phyloP scores from a whole-genome alignment of 2,329 filamentous ascomycete genomes.

The Aspergillus brasiliensis region DNA sequence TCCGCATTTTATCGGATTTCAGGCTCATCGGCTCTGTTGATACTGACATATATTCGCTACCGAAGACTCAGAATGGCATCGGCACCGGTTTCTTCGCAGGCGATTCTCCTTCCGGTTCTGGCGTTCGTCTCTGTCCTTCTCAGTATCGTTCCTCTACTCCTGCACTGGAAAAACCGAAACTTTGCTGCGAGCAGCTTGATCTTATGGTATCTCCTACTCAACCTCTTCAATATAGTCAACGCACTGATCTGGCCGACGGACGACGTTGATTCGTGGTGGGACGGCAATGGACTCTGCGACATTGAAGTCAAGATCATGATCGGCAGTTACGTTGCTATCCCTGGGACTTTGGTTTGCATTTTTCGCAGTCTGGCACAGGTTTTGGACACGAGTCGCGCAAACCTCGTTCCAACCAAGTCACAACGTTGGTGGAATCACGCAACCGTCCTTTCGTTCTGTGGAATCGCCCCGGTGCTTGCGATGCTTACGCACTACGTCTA shows the following conservation, averaged over 20 bases:
- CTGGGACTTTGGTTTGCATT: conserved; percentile 59
- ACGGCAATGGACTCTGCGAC: conserved; percentile 65
- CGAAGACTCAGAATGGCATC: conserved; percentile 6
- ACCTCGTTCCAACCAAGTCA: conserved; percentile 52
- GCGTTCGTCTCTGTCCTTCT: conserved; percentile 55
- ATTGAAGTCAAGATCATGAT: conserved; percentile 62
- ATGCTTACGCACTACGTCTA: conserved; percentile 62
- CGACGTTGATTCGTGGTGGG: conserved; percentile 57
- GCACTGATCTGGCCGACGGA: conserved; percentile 66
- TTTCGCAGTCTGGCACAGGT: conserved; percentile 62
- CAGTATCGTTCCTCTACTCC: conserved; percentile 59
- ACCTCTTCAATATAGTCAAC: conserved; percentile 63
- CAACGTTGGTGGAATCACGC: conserved; percentile 51
- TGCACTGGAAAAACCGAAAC: conserved; percentile 64
- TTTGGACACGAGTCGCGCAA: conserved; percentile 60
- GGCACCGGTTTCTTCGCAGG: conserved; percentile 28
- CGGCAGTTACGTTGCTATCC: conserved; percentile 55
- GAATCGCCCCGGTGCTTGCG: conserved; percentile 56
- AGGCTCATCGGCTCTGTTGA: not conserved
- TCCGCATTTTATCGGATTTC: not conserved
- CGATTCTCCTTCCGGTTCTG: conserved; percentile 51
- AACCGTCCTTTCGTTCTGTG: conserved; percentile 59
- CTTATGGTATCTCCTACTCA: conserved; percentile 58
- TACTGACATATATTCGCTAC: not conserved
- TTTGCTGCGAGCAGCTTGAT: conserved; percentile 61